Evolutionary conservation across 2,329 filamentous ascomycete genomes (phyloP).

Genomic region (Zymoseptoria brevis): DNA sequence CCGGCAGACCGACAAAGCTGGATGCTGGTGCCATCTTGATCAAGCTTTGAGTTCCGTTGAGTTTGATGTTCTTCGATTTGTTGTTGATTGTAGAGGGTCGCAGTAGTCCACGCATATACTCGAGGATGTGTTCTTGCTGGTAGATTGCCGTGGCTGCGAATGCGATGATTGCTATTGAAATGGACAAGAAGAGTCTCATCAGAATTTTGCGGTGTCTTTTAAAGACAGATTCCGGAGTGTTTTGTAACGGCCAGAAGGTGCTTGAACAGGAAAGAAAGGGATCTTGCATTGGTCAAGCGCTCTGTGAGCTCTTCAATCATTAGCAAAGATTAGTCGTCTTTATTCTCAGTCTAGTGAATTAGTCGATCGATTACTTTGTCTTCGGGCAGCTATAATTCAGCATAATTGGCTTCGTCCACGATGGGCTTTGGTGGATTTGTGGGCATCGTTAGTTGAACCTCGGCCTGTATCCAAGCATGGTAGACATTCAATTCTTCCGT

Average conservation of each 20-base stretch:
- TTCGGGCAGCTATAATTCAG: background rate
- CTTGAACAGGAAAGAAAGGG: background rate
- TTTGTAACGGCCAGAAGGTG: background rate
- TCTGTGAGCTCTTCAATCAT: background rate
- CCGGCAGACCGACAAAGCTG: conserved; percentile 42
- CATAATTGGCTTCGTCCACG: background rate
- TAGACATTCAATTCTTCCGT: too few species aligned
- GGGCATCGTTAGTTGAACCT: too few species aligned
- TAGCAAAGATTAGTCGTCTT: background rate
- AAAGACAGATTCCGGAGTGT: conserved; percentile 1
- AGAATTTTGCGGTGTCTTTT: background rate
- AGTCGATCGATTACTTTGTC: background rate
- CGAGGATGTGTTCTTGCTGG: conserved; percentile 21
- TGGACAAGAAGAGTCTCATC: conserved; percentile 28
- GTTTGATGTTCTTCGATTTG: conserved; percentile 19
- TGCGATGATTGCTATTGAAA: conserved; percentile 36
- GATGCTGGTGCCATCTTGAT: conserved; percentile 24
- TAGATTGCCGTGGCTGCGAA: conserved; percentile 29
- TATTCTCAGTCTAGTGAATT: background rate
- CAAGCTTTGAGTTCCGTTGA: conserved; percentile 26
- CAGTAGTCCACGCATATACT: conserved; percentile 36
- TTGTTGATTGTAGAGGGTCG: conserved; percentile 22
- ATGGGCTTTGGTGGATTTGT: too few species aligned
- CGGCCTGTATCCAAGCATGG: too few species aligned
- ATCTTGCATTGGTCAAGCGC: background rate